Conservation (phyloP, 257 asterid genomes). For the Solanum okadae region DNA sequence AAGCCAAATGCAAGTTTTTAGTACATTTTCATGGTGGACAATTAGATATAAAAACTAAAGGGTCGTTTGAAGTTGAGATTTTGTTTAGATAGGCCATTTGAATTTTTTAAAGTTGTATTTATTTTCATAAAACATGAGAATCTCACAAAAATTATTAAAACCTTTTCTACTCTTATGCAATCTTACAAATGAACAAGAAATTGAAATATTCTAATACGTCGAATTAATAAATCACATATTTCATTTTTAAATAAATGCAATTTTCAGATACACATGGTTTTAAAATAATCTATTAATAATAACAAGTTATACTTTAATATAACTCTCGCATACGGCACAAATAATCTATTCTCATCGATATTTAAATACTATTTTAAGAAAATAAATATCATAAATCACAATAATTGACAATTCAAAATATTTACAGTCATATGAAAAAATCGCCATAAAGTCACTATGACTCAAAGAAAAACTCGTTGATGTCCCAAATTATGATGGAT, state of each 20-base stretch:
- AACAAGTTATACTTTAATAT: no score
- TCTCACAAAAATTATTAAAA: no score
- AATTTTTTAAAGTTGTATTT: no score
- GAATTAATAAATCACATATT: not conserved
- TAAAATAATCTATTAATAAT: no score
- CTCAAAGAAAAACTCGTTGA: not conserved
- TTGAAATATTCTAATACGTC: not conserved
- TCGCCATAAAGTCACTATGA: not conserved
- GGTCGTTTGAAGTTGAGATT: rapidly evolving
- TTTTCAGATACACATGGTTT: no score
- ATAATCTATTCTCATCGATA: not conserved
- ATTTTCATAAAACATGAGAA: not conserved
- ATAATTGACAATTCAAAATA: not conserved
- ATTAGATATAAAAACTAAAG: not conserved
- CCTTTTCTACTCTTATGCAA: not conserved
- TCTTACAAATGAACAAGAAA: not conserved
- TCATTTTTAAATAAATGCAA: not conserved
- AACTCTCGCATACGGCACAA: rapidly evolving
- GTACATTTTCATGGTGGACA: not conserved
- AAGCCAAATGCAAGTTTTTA: not conserved
- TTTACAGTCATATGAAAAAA: not conserved
- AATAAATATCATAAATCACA: not conserved
- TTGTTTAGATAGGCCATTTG: rapidly evolving
- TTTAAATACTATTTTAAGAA: not conserved
- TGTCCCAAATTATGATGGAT: not conserved